Evolutionary conservation across 2,329 filamentous ascomycete species (phyloP), one percentile per base, ranked within the genome.

Genomic region (Lachnellula hyalina): DNA sequence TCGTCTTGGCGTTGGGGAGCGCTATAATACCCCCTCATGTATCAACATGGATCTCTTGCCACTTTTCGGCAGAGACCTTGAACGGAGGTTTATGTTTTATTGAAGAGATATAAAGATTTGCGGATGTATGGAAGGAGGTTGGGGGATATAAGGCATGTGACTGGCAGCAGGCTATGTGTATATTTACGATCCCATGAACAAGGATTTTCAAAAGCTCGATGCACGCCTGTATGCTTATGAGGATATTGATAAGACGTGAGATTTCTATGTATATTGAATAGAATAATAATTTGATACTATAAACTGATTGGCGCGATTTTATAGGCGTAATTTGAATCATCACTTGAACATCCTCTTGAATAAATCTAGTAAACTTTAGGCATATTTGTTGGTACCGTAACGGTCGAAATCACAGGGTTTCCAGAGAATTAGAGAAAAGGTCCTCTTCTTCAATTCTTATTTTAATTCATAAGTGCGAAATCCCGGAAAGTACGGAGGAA

Each of bases 1-100:
- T 63, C 57, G 56, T 61, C 56, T 57, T 57, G 65, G 66, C 63
- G 64, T 67, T 65, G 58, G 61, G 55, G 65, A 62, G 60, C 59
- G 61, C 56, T 50, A 58, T 57, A 54, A 65, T 64, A 61, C 61
- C 65, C 63, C 53, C 53, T 60, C 52, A 35, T 19, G 63, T 51
- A 66, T 65, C 64, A 56, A 35, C 54, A 49, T 58, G 55, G 61
- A 62, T 60, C 61, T 60, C 45, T 60, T 42, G 50, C 19, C 47
- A 34, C 53, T 64, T 65, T 65, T 61, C 52, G 62, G 59, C 55
- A 53, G 47, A 42, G 60, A 57, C 52, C 62, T 65, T 64, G 63
- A 65, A 19, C 61, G 61, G 64, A 63, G 61, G 63, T 17, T 63
- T 67, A 61, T 59, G 49, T 61, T 54, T 57, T 54, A 47, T 56